Conservation (phyloP, 352 stramenopile genomes). For the Blastocystis sp. region DNA sequence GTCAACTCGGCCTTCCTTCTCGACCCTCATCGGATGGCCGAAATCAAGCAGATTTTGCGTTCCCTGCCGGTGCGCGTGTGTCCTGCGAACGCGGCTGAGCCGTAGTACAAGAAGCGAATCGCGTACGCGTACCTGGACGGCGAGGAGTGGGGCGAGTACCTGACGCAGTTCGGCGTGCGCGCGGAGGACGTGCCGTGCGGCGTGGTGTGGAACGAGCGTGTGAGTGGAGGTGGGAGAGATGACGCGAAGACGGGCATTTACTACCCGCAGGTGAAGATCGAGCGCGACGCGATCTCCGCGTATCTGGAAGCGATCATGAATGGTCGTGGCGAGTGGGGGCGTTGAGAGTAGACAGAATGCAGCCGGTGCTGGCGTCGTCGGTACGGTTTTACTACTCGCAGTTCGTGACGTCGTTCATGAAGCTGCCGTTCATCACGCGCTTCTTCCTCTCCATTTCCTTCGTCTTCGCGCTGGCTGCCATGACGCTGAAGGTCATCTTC, state of each 20-base stretch:
- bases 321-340: background rate
- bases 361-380: background rate
- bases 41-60: slow-evolving; percentile 43
- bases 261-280: background rate
- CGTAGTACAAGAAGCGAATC: slow-evolving; percentile 19
- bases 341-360: background rate
- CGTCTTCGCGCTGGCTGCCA: slow-evolving; percentile 6
- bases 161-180: background rate
- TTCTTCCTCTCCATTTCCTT: slow-evolving; percentile 47
- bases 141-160: slow-evolving; percentile 39
- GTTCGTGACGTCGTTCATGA: background rate
- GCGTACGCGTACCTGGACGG: slow-evolving; percentile 56
- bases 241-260: slow-evolving; percentile 30
- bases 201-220: slow-evolving; percentile 23
- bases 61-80: background rate
- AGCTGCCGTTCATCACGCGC: background rate
- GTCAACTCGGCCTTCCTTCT: background rate
- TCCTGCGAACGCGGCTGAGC: background rate
- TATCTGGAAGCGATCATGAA: slow-evolving; percentile 9
- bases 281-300: background rate
- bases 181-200: slow-evolving; percentile 3
- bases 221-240: background rate
- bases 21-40: background rate
- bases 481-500: slow-evolving; percentile 39
- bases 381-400: background rate